Conservation (phyloP, 768 basidiomycete genomes). For the Boletus barrowsii region DNA sequence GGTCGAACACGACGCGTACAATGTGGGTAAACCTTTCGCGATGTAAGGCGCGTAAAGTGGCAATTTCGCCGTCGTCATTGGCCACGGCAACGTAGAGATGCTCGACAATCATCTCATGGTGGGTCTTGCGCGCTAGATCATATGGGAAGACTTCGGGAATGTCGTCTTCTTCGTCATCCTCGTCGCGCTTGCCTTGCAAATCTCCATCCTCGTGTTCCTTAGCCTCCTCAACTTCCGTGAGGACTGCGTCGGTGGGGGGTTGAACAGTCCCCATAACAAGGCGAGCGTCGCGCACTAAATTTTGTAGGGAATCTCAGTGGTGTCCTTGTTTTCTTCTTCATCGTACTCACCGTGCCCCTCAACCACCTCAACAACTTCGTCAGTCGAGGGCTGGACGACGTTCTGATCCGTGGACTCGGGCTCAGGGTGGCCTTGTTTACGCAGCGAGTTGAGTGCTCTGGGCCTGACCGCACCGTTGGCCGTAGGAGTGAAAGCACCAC, state of each 20-base stretch:
- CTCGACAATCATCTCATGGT: background rate
- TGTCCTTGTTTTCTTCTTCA: too few species aligned
- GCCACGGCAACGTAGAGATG: slow-evolving; percentile 1
- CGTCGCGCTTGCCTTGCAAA: background rate
- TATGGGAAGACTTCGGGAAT: background rate
- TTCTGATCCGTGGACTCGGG: too few species aligned
- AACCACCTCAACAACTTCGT: too few species aligned
- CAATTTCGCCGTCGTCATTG: slow-evolving; percentile 4
- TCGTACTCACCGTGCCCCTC: too few species aligned
- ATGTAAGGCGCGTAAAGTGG: background rate
- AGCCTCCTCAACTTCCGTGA: background rate
- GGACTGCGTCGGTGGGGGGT: background rate
- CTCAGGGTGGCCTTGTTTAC: too few species aligned
- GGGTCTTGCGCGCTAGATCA: background rate
- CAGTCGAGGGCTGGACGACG: too few species aligned
- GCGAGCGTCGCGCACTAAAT: background rate
- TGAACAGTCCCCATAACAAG: background rate
- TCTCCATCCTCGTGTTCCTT: background rate
- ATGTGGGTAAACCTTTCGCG: background rate
- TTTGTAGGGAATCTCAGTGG: background rate
- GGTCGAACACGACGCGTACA: too few species aligned
- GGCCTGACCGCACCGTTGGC: background rate
- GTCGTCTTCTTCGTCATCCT: background rate
- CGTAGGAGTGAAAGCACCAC: background rate
- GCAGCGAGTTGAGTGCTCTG: background rate